Base-by-base conservation (phyloP, 768 basidiomycete genomes). In the Mycena polygramma region DNA sequence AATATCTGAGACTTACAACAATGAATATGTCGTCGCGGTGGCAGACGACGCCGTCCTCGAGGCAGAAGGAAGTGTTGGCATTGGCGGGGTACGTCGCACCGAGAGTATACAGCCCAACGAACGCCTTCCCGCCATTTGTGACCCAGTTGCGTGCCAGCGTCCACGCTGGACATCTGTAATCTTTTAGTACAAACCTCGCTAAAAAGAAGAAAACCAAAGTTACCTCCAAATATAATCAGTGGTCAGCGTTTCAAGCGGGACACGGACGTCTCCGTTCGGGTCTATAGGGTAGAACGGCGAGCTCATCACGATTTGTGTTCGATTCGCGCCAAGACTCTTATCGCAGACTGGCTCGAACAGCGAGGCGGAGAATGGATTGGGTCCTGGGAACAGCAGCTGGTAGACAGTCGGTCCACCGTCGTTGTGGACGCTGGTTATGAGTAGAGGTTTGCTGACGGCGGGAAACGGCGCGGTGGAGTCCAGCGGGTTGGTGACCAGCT, bases 21-120 rank as follows among this genome's bases (percentile, higher is more conserved):
- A 93, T 90, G 81, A 90, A 80, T 65, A 95, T 94, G 74, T 95
- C 94, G 76, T 94, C 94, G 75, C 92, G 86, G 77, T 94, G 93
- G 79, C 93, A 94, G 45, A 94, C 90, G 37, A 81, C 78, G 30
- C 89, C 90, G 45, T 81, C 48, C 71, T 85, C 77, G 7, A 83
- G 84, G 80, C 93, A 94, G 76, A 84, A 89, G 0, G 88, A 73
- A 43, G 88, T 82, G 0, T 70, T 81, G 24, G 82, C 83, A 79
- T 94, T 94, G 51, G 84, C 84, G 5, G 92, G 89, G 77, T 94
- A 92, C 26, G 90, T 87, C 20, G 91, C 87, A n/a, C 93, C 93
- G 49, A 91, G 79, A 49, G 83, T 81, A 77, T 87, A 94, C 71
- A 89, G 73, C 37, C 91, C 92, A 36, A 92, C 90, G 73, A 83